These are phyloP conservation scores for Flaveria sonorensis DNA, from an alignment of 129 eudicot genomes.

Conservation along the genomic window DNA sequence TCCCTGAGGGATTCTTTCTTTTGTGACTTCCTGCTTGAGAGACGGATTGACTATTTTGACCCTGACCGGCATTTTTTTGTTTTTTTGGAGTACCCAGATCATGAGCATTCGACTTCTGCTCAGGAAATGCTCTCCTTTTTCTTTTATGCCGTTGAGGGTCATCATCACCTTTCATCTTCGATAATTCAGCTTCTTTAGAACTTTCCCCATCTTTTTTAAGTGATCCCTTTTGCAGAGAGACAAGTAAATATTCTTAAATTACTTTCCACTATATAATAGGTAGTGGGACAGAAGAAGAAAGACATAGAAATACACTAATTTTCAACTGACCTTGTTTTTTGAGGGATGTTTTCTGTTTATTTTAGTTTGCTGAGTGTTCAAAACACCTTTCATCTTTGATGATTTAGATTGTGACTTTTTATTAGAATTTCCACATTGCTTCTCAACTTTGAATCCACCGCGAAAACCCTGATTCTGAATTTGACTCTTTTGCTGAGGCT, in stretches of 20 bases:
- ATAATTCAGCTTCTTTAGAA: constrained; percentile 24
- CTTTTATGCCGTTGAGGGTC: constrained; percentile 29
- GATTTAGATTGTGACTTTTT: constrained; percentile 18
- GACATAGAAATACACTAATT: background rate
- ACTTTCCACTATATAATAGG: background rate
- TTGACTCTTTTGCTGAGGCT: constrained; percentile 28
- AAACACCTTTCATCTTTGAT: constrained; percentile 34
- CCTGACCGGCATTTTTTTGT: constrained; percentile 23
- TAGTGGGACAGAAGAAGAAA: background rate
- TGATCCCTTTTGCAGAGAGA: constrained; percentile 32
- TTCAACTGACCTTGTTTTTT: constrained; percentile 27
- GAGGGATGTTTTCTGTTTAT: constrained; percentile 28
- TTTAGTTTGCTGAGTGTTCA: constrained; percentile 28
- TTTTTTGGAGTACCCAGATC: constrained; percentile 34
- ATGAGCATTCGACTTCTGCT: constrained; percentile 28
- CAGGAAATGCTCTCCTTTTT: constrained; percentile 33
- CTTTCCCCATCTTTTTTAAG: constrained; percentile 32
- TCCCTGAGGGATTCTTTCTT: constrained; percentile 34
- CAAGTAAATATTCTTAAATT: background rate
- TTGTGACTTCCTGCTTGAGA: constrained; percentile 36
- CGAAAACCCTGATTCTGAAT: constrained; percentile 34
- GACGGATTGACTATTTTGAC: constrained; percentile 24
- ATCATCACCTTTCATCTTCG: constrained; percentile 24
- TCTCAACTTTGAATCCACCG: constrained; percentile 43
- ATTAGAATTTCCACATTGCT: constrained; percentile 27